phyloP scores from a whole-genome alignment of 2,329 filamentous ascomycete genomes.

The Stylonectria norvegica region DNA sequence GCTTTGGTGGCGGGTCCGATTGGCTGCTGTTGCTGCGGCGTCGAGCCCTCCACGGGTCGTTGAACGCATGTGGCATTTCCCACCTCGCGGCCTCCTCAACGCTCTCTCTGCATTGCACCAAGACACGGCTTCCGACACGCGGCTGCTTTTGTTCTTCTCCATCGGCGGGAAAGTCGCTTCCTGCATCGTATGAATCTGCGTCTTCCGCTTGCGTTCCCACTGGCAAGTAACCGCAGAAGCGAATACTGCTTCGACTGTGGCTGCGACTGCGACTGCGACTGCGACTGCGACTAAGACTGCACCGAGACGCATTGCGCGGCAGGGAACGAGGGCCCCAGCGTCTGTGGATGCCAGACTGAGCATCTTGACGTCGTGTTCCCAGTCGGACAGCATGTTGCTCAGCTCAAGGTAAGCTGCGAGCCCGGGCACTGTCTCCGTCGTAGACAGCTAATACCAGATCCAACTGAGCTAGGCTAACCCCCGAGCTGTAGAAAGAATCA shows the following conservation, averaged over 20 bases:
- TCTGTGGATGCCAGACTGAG: constrained; percentile 4
- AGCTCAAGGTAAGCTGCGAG: constrained; percentile 20
- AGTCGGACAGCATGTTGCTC: constrained; percentile 27
- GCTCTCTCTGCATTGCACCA: too few species aligned
- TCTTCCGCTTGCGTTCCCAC: too few species aligned
- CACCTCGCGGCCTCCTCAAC: not conserved
- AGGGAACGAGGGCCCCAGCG: too few species aligned
- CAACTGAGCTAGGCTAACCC: constrained; percentile 14
- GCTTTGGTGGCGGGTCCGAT: constrained; percentile 1
- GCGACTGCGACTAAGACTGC: too few species aligned
- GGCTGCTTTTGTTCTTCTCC: too few species aligned
- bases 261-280: too few species aligned
- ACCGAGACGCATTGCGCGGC: too few species aligned
- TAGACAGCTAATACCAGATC: constrained; percentile 1
- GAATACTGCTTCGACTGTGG: too few species aligned
- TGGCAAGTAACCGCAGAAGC: too few species aligned
- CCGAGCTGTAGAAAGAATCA: constrained; percentile 18
- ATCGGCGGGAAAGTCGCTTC: too few species aligned
- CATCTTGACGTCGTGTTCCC: constrained; percentile 6
- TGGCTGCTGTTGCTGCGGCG: constrained; percentile 4
- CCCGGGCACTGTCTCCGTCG: not conserved
- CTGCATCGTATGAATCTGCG: too few species aligned
- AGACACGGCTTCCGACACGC: too few species aligned
- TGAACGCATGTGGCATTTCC: constrained; percentile 2
- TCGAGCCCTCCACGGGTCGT: constrained; percentile 4